Percentiles rank a stretch among this genome's conserved stretches.
These are phyloP conservation scores for Leccinum obscurum DNA, from an alignment of 768 basidiomycete species.

Conservation along the genomic window DNA sequence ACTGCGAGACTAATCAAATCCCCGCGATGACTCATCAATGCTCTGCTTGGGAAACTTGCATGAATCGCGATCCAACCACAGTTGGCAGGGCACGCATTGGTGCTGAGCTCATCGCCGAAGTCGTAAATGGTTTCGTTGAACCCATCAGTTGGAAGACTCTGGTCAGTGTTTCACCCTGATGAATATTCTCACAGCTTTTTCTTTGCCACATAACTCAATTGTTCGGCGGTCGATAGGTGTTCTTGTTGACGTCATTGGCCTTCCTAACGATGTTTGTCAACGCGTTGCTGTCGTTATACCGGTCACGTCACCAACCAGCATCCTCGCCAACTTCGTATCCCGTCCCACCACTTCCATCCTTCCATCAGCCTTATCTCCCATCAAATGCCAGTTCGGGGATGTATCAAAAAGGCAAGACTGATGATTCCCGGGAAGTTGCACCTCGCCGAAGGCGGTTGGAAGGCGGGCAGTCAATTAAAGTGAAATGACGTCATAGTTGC, in stretches of 20 bases:
- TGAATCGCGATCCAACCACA: constrained; percentile 90
- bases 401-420: constrained; percentile 35
- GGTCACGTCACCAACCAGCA: constrained; percentile 57
- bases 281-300: constrained; percentile 74
- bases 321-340: constrained; percentile 41
- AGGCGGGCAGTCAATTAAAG: constrained; percentile 53
- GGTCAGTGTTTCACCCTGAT: constrained; percentile 46
- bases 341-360: constrained; percentile 40
- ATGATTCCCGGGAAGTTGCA: constrained; percentile 40
- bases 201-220: constrained; percentile 18
- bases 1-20: constrained; percentile 71
- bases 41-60: constrained; percentile 88
- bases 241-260: constrained; percentile 72
- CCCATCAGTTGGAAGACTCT: constrained; percentile 97
- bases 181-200: constrained; percentile 13
- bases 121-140: constrained; percentile 95
- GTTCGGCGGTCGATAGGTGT: constrained; percentile 45
- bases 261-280: constrained; percentile 83
- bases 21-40: constrained; percentile 91
- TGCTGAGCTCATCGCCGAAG: constrained; percentile 93
- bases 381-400: constrained; percentile 52
- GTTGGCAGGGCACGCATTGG: constrained; percentile 88
- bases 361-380: constrained; percentile 52
- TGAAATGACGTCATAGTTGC: constrained; percentile 41
- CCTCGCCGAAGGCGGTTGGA: constrained; percentile 56